Evolutionary conservation across 176 grass and related monocot genomes (phyloP).

Genomic region (Pontederia paniculata): DNA sequence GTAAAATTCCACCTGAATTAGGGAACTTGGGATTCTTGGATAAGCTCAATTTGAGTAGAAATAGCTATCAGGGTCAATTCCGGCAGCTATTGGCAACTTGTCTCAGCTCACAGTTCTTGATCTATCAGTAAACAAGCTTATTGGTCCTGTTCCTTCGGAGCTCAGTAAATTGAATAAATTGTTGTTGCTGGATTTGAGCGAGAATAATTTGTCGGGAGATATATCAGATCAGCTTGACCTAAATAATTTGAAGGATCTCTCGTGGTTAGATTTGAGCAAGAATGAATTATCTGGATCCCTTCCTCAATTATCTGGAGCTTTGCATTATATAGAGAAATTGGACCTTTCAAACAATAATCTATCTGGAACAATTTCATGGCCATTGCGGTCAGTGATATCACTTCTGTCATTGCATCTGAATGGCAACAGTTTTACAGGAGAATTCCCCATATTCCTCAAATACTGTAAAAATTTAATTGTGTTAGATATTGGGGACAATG

Average conservation of each 20-base stretch:
- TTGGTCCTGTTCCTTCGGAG: constrained; percentile 17
- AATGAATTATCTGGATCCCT: too few species aligned
- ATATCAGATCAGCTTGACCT: constrained; percentile 45
- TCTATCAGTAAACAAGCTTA: constrained; percentile 24
- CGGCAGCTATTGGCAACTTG: constrained; percentile 20
- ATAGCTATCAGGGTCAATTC: constrained; percentile 21
- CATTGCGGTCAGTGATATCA: constrained; percentile 1
- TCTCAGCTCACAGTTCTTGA: constrained; percentile 16
- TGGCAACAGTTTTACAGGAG: constrained; percentile 37
- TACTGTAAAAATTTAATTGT: constrained; percentile 21
- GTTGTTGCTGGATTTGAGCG: constrained; percentile 50
- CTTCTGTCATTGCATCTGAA: constrained; percentile 51
- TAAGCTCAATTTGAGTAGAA: constrained; percentile 24
- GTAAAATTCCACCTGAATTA: too few species aligned
- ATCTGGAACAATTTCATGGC: constrained; percentile 35
- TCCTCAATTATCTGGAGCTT: too few species aligned
- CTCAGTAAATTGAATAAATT: constrained; percentile 43
- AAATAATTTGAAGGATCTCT: too few species aligned
- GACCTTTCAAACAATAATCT: constrained; percentile 49
- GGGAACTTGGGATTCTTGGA: too few species aligned
- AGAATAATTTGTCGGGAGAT: constrained; percentile 49
- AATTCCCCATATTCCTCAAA: constrained; percentile 20
- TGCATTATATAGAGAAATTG: constrained; percentile 60
- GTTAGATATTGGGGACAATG: constrained; percentile 48
- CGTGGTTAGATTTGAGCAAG: too few species aligned